A percentile compares a stretch with the other conserved stretches of the same genome.
Evolutionary conservation across 306 rosid genomes (phyloP).

Genomic region (Casuarina cunninghamiana): DNA sequence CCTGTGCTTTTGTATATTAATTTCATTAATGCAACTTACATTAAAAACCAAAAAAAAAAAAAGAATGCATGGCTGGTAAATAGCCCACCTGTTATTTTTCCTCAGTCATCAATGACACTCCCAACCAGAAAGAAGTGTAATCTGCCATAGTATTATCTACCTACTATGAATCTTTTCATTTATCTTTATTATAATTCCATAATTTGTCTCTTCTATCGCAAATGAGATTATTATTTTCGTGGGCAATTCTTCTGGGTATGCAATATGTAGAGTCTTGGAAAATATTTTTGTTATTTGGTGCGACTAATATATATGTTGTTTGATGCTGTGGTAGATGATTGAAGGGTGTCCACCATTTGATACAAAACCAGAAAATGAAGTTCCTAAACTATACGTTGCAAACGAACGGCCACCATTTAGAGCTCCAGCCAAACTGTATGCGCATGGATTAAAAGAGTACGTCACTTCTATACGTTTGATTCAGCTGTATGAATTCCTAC

Average conservation of each 20-base stretch:
- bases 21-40: too few species aligned
- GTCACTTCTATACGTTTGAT: slow-evolving; percentile 16
- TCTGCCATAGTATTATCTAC: not conserved
- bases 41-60: too few species aligned
- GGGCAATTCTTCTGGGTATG: not conserved
- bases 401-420: slow-evolving; percentile 49
- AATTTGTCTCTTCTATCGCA: not conserved
- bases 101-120: not conserved
- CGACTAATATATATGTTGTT: slow-evolving; percentile 13
- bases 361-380: slow-evolving; percentile 46
- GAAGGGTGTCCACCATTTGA: slow-evolving; percentile 53
- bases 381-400: slow-evolving; percentile 48
- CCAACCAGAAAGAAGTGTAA: not conserved
- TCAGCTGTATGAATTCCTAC: slow-evolving; percentile 19
- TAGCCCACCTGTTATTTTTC: too few species aligned
- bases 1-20: too few species aligned
- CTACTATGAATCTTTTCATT: not conserved
- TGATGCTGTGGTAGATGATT: slow-evolving; percentile 47
- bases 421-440: slow-evolving; percentile 42
- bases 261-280: not conserved
- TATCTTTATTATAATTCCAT: not conserved
- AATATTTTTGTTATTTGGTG: slow-evolving; percentile 7
- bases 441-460: slow-evolving; percentile 51
- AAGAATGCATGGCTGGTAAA: too few species aligned
- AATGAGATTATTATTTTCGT: not conserved